Evolutionary conservation across 768 basidiomycete species (phyloP).

Genomic region (Auricularia heimuer): DNA sequence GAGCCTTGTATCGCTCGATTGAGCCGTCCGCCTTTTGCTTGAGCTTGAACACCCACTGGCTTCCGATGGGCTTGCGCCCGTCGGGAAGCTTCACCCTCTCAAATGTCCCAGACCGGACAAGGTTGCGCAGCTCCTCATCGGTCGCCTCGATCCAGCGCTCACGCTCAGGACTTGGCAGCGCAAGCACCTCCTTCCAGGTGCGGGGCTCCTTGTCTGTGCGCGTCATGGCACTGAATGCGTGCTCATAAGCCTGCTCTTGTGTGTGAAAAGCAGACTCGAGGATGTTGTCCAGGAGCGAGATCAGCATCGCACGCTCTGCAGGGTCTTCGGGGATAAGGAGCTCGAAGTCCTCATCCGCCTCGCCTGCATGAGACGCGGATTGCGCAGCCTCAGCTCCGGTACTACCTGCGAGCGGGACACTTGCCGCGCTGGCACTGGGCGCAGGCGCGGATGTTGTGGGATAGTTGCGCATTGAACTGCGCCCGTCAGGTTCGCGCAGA

Average conservation of each 20-base stretch:
- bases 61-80: slow-evolving; percentile 22
- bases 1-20: slow-evolving; percentile 28
- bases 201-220: neutral
- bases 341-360: neutral
- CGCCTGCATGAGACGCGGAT: neutral
- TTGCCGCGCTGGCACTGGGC: too few species aligned
- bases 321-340: neutral
- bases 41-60: slow-evolving; percentile 31
- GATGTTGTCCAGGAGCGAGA: neutral
- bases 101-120: slow-evolving; percentile 22
- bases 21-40: slow-evolving; percentile 28
- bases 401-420: too few species aligned
- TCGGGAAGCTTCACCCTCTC: slow-evolving; percentile 17
- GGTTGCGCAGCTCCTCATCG: neutral
- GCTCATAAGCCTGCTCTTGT: neutral
- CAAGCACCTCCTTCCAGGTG: neutral
- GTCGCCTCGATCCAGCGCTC: neutral
- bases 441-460: too few species aligned
- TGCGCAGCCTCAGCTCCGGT: too few species aligned
- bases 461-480: too few species aligned
- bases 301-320: neutral
- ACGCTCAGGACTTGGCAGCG: neutral
- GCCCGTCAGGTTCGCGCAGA: too few species aligned
- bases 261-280: neutral
- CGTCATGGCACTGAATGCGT: neutral